phyloP scores from a whole-genome alignment of 2,329 filamentous ascomycete genomes.

The Clathrospora elynae region DNA sequence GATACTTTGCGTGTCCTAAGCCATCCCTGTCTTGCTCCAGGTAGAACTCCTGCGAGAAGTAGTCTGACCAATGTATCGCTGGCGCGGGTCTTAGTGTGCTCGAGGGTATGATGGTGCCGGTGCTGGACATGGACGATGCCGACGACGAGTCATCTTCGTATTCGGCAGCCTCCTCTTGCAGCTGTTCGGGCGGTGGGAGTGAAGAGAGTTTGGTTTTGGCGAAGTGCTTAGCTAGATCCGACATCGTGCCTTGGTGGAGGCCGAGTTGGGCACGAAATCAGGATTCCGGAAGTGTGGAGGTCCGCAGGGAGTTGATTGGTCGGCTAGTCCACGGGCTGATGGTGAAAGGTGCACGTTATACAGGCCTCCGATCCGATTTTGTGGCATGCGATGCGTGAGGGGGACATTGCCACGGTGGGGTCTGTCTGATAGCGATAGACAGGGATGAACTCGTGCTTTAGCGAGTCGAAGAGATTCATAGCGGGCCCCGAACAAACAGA shows the following conservation, averaged over 20 bases:
- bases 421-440: slow-evolving; percentile 13
- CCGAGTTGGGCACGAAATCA: slow-evolving; percentile 9
- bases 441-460: slow-evolving; percentile 20
- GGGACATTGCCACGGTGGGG: slow-evolving; percentile 10
- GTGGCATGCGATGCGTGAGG: slow-evolving; percentile 12
- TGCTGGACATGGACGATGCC: slow-evolving; percentile 86
- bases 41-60: slow-evolving; percentile 86
- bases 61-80: slow-evolving; percentile 80
- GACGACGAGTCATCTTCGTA: slow-evolving; percentile 58
- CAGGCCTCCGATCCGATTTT: slow-evolving; percentile 11
- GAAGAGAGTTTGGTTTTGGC: slow-evolving; percentile 73
- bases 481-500: slow-evolving; percentile 1
- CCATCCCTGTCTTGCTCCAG: slow-evolving; percentile 57
- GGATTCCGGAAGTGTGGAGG: slow-evolving; percentile 7
- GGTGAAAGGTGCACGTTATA: slow-evolving; percentile 1
- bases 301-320: slow-evolving; percentile 15
- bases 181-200: slow-evolving; percentile 60
- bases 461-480: slow-evolving; percentile 9
- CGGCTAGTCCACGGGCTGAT: slow-evolving; percentile 3
- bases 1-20: slow-evolving; percentile 64
- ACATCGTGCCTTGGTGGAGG: slow-evolving; percentile 61
- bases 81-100: slow-evolving; percentile 66
- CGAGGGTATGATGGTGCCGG: slow-evolving; percentile 86
- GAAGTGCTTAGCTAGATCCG: slow-evolving; percentile 78
- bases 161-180: slow-evolving; percentile 55